Evolutionary conservation across 106 monocot species (phyloP).

Genomic region (Hemerocallis citrina): DNA sequence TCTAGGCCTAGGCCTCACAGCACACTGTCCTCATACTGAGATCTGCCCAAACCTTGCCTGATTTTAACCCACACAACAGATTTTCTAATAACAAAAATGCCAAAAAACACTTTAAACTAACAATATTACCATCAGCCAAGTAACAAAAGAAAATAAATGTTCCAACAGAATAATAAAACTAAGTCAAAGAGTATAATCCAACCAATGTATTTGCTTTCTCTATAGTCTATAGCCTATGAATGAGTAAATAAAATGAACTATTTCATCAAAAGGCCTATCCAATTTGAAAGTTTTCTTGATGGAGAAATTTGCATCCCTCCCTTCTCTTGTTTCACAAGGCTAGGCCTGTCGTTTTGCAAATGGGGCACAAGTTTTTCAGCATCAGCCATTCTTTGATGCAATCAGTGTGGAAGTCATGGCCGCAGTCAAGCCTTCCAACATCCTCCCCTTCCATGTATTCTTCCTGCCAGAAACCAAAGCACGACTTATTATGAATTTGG

Average conservation of each 20-base stretch:
- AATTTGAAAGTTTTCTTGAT: neutral
- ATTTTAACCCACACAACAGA: too few species aligned
- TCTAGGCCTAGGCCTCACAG: too few species aligned
- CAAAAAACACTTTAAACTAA: too few species aligned
- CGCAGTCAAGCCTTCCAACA: slow-evolving; percentile 39
- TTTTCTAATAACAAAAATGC: too few species aligned
- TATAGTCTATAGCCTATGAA: slow-evolving; percentile 10
- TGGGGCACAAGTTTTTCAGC: slow-evolving; percentile 68
- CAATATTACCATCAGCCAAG: too few species aligned
- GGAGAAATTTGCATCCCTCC: neutral
- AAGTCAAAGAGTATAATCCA: neutral
- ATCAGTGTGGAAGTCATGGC: slow-evolving; percentile 63
- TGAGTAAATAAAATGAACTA: neutral
- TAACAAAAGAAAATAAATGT: neutral
- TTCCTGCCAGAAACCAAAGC: slow-evolving; percentile 26
- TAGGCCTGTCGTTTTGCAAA: slow-evolving; percentile 58
- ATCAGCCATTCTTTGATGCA: slow-evolving; percentile 73
- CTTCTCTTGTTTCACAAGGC: slow-evolving; percentile 5
- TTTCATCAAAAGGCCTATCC: neutral
- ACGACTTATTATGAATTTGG: neutral
- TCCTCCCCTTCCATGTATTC: slow-evolving; percentile 48
- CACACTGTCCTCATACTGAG: too few species aligned
- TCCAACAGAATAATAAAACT: slow-evolving; percentile 2
- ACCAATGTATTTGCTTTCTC: neutral
- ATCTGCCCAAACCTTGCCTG: too few species aligned